A percentile compares a stretch with the other conserved stretches of the same genome.
Evolutionary conservation across 2,329 filamentous ascomycete species (phyloP).

Genomic region (Dactylellina parvicollis): DNA sequence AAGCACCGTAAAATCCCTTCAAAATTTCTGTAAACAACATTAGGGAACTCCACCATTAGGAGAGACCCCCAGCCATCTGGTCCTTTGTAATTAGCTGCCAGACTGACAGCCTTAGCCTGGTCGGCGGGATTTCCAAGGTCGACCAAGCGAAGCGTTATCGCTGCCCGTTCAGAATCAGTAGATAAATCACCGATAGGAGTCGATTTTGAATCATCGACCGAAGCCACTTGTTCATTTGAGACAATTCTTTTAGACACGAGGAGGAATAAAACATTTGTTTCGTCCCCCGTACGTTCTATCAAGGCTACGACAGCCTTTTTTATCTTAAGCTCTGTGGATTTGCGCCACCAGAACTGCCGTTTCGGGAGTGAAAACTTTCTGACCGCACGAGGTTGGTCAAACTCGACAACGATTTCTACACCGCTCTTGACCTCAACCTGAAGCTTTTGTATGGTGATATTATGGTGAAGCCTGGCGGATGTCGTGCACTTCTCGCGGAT

Average conservation of each 20-base stretch:
- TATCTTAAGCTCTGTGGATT: slow-evolving; percentile 53
- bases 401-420: slow-evolving; percentile 35
- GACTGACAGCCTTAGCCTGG: slow-evolving; percentile 17
- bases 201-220: background rate
- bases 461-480: slow-evolving; percentile 29
- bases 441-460: slow-evolving; percentile 27
- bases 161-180: slow-evolving; percentile 56
- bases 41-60: slow-evolving; percentile 59
- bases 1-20: slow-evolving; percentile 59
- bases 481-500: slow-evolving; percentile 34
- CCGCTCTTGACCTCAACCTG: slow-evolving; percentile 21
- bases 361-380: slow-evolving; percentile 21
- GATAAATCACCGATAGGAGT: slow-evolving; percentile 42
- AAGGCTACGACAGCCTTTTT: slow-evolving; percentile 40
- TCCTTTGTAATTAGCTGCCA: slow-evolving; percentile 17
- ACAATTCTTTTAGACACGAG: slow-evolving; percentile 55
- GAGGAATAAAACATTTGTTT: slow-evolving; percentile 56
- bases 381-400: slow-evolving; percentile 32
- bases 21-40: slow-evolving; percentile 59
- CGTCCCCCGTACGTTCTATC: slow-evolving; percentile 39
- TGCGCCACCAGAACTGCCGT: slow-evolving; percentile 44
- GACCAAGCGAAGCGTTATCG: slow-evolving; percentile 43
- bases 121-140: slow-evolving; percentile 17
- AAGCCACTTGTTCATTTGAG: background rate
- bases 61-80: background rate